Evolutionary conservation across 2,329 filamentous ascomycete genomes (phyloP).

Genomic region (Ceratocystis variospora): DNA sequence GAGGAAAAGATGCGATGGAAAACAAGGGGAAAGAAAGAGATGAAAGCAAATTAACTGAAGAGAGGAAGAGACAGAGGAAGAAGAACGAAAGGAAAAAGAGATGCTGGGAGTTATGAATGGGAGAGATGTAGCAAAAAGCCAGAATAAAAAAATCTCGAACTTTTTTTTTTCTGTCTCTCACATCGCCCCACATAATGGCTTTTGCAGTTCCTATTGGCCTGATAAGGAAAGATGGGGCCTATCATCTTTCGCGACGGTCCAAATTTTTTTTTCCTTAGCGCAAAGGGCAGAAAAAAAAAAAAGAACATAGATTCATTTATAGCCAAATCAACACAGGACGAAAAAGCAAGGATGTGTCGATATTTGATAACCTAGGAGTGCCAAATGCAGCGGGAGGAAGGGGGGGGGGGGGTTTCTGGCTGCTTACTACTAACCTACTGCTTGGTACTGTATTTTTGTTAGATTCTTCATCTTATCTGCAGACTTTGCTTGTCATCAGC

Average conservation of each 20-base stretch:
- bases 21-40: background rate
- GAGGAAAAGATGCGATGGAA: background rate
- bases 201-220: slow-evolving; percentile 12
- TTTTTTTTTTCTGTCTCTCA: slow-evolving; percentile 20
- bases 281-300: slow-evolving; percentile 7
- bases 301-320: background rate
- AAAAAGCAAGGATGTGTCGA: too few species aligned
- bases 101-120: slow-evolving; percentile 15
- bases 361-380: too few species aligned
- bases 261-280: background rate
- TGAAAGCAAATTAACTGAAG: background rate
- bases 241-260: slow-evolving; percentile 2
- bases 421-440: background rate
- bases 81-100: slow-evolving; percentile 3
- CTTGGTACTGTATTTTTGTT: background rate
- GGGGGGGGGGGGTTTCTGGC: too few species aligned
- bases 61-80: slow-evolving; percentile 2
- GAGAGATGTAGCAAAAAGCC: slow-evolving; percentile 4
- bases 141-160: slow-evolving; percentile 15
- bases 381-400: background rate
- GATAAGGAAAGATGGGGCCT: slow-evolving; percentile 14
- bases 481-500: background rate
- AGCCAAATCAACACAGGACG: too few species aligned
- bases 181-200: slow-evolving; percentile 16
- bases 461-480: background rate